Evolutionary conservation across 2,329 filamentous ascomycete genomes (phyloP).

Genomic region (Stemphylium vesicarium): DNA sequence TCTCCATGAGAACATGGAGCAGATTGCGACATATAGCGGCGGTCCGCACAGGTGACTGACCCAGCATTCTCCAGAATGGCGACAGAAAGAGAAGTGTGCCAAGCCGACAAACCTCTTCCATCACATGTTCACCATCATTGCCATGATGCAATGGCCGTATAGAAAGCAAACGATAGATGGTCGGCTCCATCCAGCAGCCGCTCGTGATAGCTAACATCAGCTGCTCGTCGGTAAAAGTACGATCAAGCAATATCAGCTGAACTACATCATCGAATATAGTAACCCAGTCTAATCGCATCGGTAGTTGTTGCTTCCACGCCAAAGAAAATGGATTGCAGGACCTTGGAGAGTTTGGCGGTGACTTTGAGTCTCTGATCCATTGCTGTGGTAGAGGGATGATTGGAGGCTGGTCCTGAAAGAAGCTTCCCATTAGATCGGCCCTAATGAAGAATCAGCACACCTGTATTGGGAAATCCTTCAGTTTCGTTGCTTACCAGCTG

Average conservation of each 20-base stretch:
- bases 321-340: constrained; percentile 61
- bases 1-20: constrained; percentile 24
- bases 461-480: not conserved
- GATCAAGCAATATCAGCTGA: constrained; percentile 35
- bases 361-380: constrained; percentile 44
- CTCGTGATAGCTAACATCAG: constrained; percentile 29
- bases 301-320: constrained; percentile 61
- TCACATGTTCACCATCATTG: constrained; percentile 19
- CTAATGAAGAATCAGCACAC: constrained; percentile 18
- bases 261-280: constrained; percentile 37
- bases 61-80: constrained; percentile 36
- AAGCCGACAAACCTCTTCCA: constrained; percentile 41
- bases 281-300: constrained; percentile 33
- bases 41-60: constrained; percentile 35
- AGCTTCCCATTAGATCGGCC: constrained; percentile 36
- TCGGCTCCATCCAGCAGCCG: constrained; percentile 40
- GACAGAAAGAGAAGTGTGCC: constrained; percentile 38
- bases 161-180: constrained; percentile 31
- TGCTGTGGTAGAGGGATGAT: constrained; percentile 30
- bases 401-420: constrained; percentile 38
- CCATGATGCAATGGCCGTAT: constrained; percentile 29
- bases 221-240: constrained; percentile 31
- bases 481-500: constrained; percentile 28
- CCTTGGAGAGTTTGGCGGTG: constrained; percentile 66
- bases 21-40: constrained; percentile 30